Evolutionary conservation across 2,329 filamentous ascomycete species (phyloP).

Genomic region (Colletotrichum musae): DNA sequence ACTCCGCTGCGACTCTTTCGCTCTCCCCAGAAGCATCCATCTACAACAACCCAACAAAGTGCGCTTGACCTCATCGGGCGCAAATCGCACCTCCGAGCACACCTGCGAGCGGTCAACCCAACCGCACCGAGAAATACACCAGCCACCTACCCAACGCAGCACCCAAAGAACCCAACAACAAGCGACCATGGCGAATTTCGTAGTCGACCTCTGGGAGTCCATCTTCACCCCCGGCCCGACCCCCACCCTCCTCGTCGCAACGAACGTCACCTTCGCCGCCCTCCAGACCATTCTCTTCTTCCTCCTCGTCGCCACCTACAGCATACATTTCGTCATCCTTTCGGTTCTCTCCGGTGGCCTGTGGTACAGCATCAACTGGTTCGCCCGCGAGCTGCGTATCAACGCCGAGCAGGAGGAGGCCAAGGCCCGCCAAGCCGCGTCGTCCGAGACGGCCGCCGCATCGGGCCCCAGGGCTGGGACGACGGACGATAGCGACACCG

Average conservation of each 20-base stretch:
- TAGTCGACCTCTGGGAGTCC: slow-evolving; percentile 88
- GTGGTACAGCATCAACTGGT: slow-evolving; percentile 98
- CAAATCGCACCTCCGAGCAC: slow-evolving; percentile 6
- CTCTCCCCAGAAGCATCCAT: slow-evolving; percentile 2
- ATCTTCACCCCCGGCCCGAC: slow-evolving; percentile 95
- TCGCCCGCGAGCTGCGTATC: slow-evolving; percentile 76
- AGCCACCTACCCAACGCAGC: not conserved
- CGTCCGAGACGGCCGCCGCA: slow-evolving; percentile 49
- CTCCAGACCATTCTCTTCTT: slow-evolving; percentile 84
- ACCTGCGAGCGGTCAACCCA: slow-evolving; percentile 3
- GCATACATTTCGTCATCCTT: slow-evolving; percentile 89
- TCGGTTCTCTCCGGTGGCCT: slow-evolving; percentile 84
- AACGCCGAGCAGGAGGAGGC: slow-evolving; percentile 58
- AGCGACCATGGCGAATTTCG: slow-evolving; percentile 69
- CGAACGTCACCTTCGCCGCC: slow-evolving; percentile 88
- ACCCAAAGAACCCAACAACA: slow-evolving; percentile 4
- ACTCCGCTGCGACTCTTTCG: not conserved
- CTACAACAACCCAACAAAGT: not conserved
- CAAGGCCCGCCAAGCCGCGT: slow-evolving; percentile 49
- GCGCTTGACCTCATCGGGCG: not conserved
- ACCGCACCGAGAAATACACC: not conserved
- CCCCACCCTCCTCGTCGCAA: slow-evolving; percentile 87
- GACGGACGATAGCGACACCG: slow-evolving; percentile 64
- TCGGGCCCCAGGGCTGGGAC: slow-evolving; percentile 47
- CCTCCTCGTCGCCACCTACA: slow-evolving; percentile 86